These are phyloP conservation scores for Oryza coarctata DNA, from an alignment of 176 grass and related monocot species.

Conservation along the genomic window DNA sequence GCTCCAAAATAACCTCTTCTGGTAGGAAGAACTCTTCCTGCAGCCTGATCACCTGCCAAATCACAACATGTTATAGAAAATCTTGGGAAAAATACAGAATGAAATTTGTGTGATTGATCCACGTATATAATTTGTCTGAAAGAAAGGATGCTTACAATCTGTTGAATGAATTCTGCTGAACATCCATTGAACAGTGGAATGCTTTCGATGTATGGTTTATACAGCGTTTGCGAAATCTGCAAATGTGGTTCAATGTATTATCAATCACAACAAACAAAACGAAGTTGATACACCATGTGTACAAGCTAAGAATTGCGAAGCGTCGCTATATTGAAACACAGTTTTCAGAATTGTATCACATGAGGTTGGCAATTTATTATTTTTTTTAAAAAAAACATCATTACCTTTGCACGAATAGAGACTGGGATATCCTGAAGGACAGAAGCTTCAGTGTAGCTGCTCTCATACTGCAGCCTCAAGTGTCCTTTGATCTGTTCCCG, in stretches of 20 bases:
- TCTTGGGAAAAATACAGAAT: not conserved
- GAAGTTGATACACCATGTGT: not conserved
- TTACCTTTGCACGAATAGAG: conserved; percentile 92
- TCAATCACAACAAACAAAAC: conserved; percentile 20
- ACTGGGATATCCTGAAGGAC: conserved; percentile 88
- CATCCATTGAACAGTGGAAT: conserved; percentile 81
- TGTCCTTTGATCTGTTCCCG: conserved; percentile 92
- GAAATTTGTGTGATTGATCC: not conserved
- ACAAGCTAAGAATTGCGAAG: not conserved
- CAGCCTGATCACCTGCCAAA: conserved; percentile 69
- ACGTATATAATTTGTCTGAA: not conserved
- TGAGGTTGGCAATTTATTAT: not conserved
- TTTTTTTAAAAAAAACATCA: not conserved
- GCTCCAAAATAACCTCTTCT: conserved; percentile 91
- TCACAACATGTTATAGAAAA: conserved; percentile 6
- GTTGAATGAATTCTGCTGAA: conserved; percentile 94
- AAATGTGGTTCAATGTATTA: not conserved
- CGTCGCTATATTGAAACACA: not conserved
- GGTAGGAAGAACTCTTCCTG: conserved; percentile 97
- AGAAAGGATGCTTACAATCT: conserved; percentile 67
- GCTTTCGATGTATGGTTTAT: conserved; percentile 74
- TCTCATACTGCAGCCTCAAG: conserved; percentile 88
- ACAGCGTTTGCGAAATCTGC: conserved; percentile 93
- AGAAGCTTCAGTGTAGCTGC: conserved; percentile 88
- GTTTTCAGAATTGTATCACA: not conserved